Evolutionary conservation across 306 rosid species (phyloP).

Genomic region (Cucurbita ficifolia): DNA sequence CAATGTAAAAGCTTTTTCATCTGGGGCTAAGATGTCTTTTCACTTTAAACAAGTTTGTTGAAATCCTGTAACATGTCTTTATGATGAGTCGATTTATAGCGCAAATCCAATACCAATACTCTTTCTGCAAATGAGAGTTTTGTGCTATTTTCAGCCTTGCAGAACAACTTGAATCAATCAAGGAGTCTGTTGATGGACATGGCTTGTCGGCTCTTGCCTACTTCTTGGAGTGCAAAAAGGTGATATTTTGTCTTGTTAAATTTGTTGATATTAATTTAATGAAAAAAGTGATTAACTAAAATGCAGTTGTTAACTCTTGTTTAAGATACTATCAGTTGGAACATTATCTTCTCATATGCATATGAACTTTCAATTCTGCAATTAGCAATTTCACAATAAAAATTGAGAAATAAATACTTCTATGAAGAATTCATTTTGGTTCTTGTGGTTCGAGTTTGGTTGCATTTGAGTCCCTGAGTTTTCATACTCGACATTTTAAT

Average conservation of each 20-base stretch:
- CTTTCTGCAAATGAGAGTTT: constrained; percentile 8
- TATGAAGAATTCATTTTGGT: neutral
- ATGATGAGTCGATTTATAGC: neutral
- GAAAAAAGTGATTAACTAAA: neutral
- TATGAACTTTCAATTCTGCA: neutral
- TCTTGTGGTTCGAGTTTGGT: neutral
- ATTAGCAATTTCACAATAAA: neutral
- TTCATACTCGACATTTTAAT: neutral
- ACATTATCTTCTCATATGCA: neutral
- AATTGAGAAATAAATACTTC: neutral
- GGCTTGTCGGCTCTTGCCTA: constrained; percentile 41
- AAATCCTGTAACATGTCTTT: constrained; percentile 1
- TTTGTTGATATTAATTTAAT: neutral
- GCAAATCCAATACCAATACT: neutral
- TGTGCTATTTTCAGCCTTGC: constrained; percentile 57
- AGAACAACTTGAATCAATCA: constrained; percentile 80
- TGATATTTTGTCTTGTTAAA: constrained; percentile 6
- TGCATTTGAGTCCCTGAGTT: neutral
- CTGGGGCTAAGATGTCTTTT: neutral
- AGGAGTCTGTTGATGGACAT: constrained; percentile 45
- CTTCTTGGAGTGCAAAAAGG: constrained; percentile 83
- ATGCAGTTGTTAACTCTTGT: neutral
- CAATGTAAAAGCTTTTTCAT: neutral
- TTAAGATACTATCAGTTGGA: neutral
- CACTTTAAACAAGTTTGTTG: neutral